Base-by-base conservation (phyloP, 345 rosid genomes). In the Populus davidiana region DNA sequence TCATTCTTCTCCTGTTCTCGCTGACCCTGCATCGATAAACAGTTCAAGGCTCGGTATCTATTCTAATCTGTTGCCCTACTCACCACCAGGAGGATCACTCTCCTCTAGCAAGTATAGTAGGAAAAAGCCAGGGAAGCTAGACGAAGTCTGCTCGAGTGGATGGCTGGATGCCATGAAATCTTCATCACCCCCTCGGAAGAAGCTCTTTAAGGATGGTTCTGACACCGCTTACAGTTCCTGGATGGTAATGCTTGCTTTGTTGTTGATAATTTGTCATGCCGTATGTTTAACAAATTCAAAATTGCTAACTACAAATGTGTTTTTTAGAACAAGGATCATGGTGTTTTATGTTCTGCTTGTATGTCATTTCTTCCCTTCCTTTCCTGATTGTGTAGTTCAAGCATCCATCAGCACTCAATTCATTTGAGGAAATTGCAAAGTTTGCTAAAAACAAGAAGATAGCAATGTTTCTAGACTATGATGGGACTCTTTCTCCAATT, bases 151-250 rank as follows among this genome's bases (percentile, higher is more conserved):
- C 66, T 92, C 92, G 17, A 93, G 91, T 68, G 98, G 96, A 20
- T 95, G 98, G 97, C 86, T 95, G 18, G 97, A 95, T 70, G 94
- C 97, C 67, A 95, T 95, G 99, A 92, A 85, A 77, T 91, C 99
- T 6, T 95, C 99, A 5, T 95, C 98, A 20, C 99, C 99, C 72
- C 96, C 99, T 59, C 93, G 91, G 21, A 95, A 95, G 81, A 93
- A 86, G 86, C 80, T 87, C 11, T 75, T 86, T 39, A 91, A 87
- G 85, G 91, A 93, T 78, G 98, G 91, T 82, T 10, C 79, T 72
- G 94, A 91, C 64, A 74, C 71, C 78, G 86, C 92, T 73, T 89
- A 95, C 82, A 47, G 65, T 68, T 83, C 92, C 20, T 95, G 97
- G 98, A 86, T 90, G 97, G 99, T 95, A 87, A 59, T 63, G 63